Conservation (phyloP, 1,284 basidiomycete species). For the Phenoliferia sp. region DNA sequence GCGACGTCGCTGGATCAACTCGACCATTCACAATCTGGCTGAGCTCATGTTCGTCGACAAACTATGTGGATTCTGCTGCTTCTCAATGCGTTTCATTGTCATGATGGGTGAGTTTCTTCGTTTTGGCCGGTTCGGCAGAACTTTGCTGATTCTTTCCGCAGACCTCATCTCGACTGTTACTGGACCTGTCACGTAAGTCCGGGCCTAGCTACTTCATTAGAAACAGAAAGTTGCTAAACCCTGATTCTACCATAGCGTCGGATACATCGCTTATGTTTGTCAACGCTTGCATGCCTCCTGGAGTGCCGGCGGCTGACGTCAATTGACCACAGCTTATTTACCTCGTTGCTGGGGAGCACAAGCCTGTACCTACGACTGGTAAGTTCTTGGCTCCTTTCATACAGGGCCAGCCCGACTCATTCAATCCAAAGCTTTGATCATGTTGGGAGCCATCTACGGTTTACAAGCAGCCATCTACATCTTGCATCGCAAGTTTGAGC, state of each 20-base stretch:
- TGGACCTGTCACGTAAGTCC: conserved; percentile 66
- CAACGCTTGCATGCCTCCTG: no score
- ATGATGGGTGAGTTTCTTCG: conserved; percentile 60
- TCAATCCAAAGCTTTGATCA: conserved; percentile 64
- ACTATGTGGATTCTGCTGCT: conserved; percentile 59
- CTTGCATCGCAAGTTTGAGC: conserved; percentile 95
- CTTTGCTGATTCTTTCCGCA: neutral
- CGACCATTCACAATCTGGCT: conserved; percentile 92
- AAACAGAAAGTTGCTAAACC: neutral
- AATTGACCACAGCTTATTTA: conserved; percentile 62
- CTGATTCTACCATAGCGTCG: conserved; percentile 49
- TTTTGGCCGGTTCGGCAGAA: neutral
- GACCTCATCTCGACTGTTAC: conserved; percentile 58
- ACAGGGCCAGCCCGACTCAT: neutral
- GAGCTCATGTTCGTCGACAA: conserved; percentile 89
- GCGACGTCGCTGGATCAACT: conserved; percentile 99
- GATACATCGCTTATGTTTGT: conserved; percentile 67
- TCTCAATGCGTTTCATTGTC: conserved; percentile 98
- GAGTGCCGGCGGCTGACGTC: no score
- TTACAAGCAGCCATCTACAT: conserved; percentile 83
- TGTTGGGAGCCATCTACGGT: conserved; percentile 73
- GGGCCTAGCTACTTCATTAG: neutral
- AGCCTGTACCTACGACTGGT: conserved; percentile 57
- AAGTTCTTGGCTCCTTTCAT: neutral
- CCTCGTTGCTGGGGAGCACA: conserved; percentile 59